These are phyloP conservation scores for Boletus vermiculosoides DNA, from an alignment of 768 basidiomycete species.

Conservation along the genomic window DNA sequence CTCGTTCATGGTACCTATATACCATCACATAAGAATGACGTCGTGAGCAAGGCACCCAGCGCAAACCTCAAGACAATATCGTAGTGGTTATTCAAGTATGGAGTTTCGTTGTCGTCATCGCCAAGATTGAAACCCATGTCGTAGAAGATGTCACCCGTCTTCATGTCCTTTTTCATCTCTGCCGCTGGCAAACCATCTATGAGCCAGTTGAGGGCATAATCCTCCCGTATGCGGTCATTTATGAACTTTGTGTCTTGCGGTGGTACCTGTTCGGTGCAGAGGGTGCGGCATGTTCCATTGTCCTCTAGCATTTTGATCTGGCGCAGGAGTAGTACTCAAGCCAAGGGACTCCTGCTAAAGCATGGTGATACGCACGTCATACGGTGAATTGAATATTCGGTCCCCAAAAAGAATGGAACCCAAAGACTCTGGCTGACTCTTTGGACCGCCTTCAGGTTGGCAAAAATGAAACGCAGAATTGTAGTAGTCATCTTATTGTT, in stretches of 20 bases:
- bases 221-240: constrained; percentile 87
- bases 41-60: background rate
- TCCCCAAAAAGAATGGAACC: constrained; percentile 97
- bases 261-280: constrained; percentile 65
- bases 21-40: constrained; percentile 9
- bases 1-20: constrained; percentile 75
- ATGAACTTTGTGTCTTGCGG: constrained; percentile 82
- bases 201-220: constrained; percentile 93
- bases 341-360: background rate
- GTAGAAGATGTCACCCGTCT: constrained; percentile 83
- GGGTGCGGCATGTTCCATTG: constrained; percentile 68
- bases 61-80: constrained; percentile 74
- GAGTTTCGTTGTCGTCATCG: constrained; percentile 59
- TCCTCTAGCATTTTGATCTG: constrained; percentile 83
- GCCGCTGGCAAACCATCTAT: constrained; percentile 92
- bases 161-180: constrained; percentile 82
- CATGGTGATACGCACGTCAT: constrained; percentile 57
- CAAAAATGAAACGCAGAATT: constrained; percentile 86
- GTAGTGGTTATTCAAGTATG: constrained; percentile 90
- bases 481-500: constrained; percentile 83
- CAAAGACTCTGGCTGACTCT: constrained; percentile 78
- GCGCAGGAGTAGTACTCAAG: constrained; percentile 8
- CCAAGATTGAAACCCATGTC: constrained; percentile 97
- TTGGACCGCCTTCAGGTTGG: constrained; percentile 66
- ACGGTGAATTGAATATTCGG: constrained; percentile 88